phyloP scores from a whole-genome alignment of 176 grass and related monocot species.

The Puccinellia tenuiflora region DNA sequence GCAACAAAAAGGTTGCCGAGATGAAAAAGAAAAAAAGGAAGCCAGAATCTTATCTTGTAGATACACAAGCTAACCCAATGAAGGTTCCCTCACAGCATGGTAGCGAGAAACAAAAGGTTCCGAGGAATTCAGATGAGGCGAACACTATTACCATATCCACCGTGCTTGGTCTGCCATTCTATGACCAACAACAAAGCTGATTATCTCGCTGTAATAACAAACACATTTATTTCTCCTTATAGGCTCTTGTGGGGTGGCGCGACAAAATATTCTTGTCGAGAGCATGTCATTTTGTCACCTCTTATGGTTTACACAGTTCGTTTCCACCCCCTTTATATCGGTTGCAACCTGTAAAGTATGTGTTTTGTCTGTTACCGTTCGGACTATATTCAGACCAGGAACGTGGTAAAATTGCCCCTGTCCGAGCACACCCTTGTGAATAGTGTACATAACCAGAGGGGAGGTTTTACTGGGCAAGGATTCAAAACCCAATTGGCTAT shows the following conservation, averaged over 20 bases:
- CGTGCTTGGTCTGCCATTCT: slow-evolving; percentile 35
- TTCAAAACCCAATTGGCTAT: background rate
- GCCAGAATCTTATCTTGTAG: slow-evolving; percentile 35
- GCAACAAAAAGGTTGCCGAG: slow-evolving; percentile 24
- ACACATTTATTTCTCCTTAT: slow-evolving; percentile 12
- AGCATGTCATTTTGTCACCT: slow-evolving; percentile 25
- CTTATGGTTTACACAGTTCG: background rate
- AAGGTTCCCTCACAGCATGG: slow-evolving; percentile 40
- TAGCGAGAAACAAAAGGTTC: slow-evolving; percentile 50
- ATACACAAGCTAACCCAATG: slow-evolving; percentile 39
- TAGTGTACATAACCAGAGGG: background rate
- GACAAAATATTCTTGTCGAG: background rate
- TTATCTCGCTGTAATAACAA: background rate
- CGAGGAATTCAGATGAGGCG: slow-evolving; percentile 37
- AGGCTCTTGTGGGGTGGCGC: slow-evolving; percentile 5
- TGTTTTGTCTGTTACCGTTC: background rate
- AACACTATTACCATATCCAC: slow-evolving; percentile 28
- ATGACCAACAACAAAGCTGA: slow-evolving; percentile 47
- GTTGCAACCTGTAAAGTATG: background rate
- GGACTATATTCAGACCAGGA: background rate
- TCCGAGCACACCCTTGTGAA: background rate
- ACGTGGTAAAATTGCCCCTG: background rate
- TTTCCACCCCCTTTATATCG: background rate
- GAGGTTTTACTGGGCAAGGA: background rate
- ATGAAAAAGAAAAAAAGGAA: slow-evolving; percentile 74